Evolutionary conservation across 2,329 filamentous ascomycete species (phyloP).

Genomic region (Fusarium newnesense): DNA sequence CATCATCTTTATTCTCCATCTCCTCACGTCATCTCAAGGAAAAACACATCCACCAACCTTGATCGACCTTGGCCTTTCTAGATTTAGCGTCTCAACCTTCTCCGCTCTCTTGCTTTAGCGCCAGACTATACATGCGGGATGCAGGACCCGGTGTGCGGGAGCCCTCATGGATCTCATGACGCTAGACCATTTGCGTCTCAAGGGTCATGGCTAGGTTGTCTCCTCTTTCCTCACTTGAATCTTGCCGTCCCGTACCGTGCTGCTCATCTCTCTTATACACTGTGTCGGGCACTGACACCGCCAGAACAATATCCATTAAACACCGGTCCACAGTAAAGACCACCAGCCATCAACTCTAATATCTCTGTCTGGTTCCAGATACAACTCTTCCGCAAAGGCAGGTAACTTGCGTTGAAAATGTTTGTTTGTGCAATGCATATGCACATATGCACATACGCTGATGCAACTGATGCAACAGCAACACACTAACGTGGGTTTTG

Average conservation of each 20-base stretch:
- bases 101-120: conserved; percentile 22
- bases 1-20: conserved; percentile 5
- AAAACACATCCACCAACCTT: conserved; percentile 14
- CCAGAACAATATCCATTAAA: background rate
- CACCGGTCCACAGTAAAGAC: background rate
- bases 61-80: conserved; percentile 11
- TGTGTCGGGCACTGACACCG: background rate
- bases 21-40: conserved; percentile 26
- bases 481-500: conserved; percentile 15
- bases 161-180: conserved; percentile 13
- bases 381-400: background rate
- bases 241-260: conserved; percentile 9
- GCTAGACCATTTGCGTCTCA: conserved; percentile 25
- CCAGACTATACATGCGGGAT: conserved; percentile 33
- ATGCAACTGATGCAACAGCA: conserved; percentile 40
- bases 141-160: conserved; percentile 42
- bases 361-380: background rate
- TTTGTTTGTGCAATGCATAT: conserved; percentile 37
- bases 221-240: conserved; percentile 34
- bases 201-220: conserved; percentile 3
- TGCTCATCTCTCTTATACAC: background rate
- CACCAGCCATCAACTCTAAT: background rate
- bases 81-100: background rate
- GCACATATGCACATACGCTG: conserved; percentile 26
- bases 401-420: conserved; percentile 6